Evolutionary conservation across 345 rosid species (phyloP), one percentile per base, ranked within the genome.

Genomic region (Citrus mangshanensis): DNA sequence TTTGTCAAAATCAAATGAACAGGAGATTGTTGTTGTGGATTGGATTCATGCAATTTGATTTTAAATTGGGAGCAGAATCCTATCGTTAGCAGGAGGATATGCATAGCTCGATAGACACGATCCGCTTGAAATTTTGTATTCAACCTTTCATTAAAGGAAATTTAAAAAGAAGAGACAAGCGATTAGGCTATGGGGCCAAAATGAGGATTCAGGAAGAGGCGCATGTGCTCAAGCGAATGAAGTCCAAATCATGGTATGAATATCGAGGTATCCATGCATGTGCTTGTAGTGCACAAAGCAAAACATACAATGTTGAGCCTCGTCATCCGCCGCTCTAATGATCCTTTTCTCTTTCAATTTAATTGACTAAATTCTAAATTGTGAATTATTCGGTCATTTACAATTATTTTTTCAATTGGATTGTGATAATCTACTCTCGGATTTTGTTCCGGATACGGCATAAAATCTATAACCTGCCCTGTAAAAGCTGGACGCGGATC

Each of bases 1-100:
- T 83, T 73, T 38, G 84, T 83, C 88, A 73, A 73, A 74, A 83
- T 83, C 86, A 77, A 46, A 74, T 81, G 82, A 79, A 82, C 79
- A 84, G 74, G 49, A 72, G 25, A 30, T 72, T 49, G 63, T 24
- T 65, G 80, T 74, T 65, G 82, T 74, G 83, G 82, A 77, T 21
- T 21, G 75, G 68, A n/a, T 19, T 54, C 64, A 78, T 51, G 80
- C 68, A 71, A 77, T 30, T 73, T 68, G 71, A 66, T 78, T 70
- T 71, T 77, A 38, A 46, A 32, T 25, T 46, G 70, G 78, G 40
- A 75, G 30, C 76, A 74, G 49, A 58, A 81, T 74, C 81, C 58
- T 67, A 72, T 67, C 28, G 55, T 80, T 63, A 68, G 75, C 79
- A 59, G 74, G 72, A 59, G 72, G 72, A 79, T 63, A 7, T 76